Conservation (phyloP, 495 filamentous ascomycete genomes). For the Echria macrotheca region DNA sequence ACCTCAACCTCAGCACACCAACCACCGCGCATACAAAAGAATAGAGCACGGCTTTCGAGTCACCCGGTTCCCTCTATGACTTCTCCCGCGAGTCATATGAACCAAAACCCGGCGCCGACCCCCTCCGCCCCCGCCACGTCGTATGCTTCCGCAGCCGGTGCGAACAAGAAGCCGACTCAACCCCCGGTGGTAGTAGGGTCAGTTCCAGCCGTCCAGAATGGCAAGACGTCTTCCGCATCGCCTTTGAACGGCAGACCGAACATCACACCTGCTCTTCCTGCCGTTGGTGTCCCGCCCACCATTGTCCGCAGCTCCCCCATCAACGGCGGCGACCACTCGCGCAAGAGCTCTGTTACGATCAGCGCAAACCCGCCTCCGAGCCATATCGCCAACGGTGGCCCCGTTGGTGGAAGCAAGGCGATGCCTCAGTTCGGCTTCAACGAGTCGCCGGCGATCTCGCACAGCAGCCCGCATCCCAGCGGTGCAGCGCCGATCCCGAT, state of each 20-base stretch:
- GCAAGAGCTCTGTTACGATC: slow-evolving; percentile 85
- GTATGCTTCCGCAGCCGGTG: slow-evolving; percentile 67
- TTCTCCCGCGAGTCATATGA: slow-evolving; percentile 47
- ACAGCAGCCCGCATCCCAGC: slow-evolving; percentile 51
- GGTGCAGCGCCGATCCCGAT: slow-evolving; percentile 61
- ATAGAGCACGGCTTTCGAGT: slow-evolving; percentile 30
- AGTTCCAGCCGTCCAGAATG: slow-evolving; percentile 64
- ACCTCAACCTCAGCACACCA: slow-evolving; percentile 11
- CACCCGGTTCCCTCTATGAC: slow-evolving; percentile 41
- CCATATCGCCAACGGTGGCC: slow-evolving; percentile 68
- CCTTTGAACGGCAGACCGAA: slow-evolving; percentile 76
- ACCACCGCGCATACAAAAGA: slow-evolving; percentile 14
- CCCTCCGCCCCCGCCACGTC: slow-evolving; percentile 58
- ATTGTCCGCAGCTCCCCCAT: slow-evolving; percentile 61
- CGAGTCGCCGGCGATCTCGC: slow-evolving; percentile 63
- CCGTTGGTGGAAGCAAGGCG: slow-evolving; percentile 50
- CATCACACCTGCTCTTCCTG: slow-evolving; percentile 65
- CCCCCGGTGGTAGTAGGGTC: slow-evolving; percentile 60
- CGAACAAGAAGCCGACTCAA: slow-evolving; percentile 68
- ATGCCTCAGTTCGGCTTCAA: slow-evolving; percentile 73
- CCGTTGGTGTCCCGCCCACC: slow-evolving; percentile 35
- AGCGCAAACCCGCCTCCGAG: slow-evolving; percentile 69
- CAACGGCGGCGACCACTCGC: slow-evolving; percentile 59
- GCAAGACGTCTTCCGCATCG: slow-evolving; percentile 71
- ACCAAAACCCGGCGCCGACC: slow-evolving; percentile 51